A percentile compares a stretch with the other conserved stretches of the same genome.
phyloP scores from a whole-genome alignment of 352 stramenopile genomes.

The Blastocystis hominis region DNA sequence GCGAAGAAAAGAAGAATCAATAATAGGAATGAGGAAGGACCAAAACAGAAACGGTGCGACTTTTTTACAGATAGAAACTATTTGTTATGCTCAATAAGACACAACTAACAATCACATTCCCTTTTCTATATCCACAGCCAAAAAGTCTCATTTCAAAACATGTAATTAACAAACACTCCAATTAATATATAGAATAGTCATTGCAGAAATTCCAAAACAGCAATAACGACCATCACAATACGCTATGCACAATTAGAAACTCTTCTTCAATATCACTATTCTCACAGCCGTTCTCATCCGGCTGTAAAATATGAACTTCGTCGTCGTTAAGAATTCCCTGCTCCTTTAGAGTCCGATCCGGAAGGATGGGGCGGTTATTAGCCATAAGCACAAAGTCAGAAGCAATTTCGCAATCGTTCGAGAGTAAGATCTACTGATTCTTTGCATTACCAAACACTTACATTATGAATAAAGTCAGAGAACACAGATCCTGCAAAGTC shows the following conservation, averaged over 20 bases:
- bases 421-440: too few relatives aligned
- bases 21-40: conserved; percentile 5
- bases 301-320: too few relatives aligned
- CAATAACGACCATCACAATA: too few relatives aligned
- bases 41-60: background rate
- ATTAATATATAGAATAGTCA: background rate
- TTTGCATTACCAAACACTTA: too few relatives aligned
- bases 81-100: background rate
- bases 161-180: background rate
- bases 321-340: too few relatives aligned
- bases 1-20: background rate
- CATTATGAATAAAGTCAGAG: too few relatives aligned
- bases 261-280: background rate
- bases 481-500: too few relatives aligned
- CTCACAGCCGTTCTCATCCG: background rate
- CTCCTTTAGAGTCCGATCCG: too few relatives aligned
- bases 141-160: background rate
- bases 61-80: conserved; percentile 2
- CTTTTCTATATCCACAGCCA: background rate
- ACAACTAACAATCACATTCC: conserved; percentile 14
- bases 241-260: background rate
- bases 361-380: too few relatives aligned
- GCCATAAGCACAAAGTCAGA: too few relatives aligned
- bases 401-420: too few relatives aligned
- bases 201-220: too few relatives aligned